Percentiles rank a stretch among this genome's conserved stretches.
Conservation (phyloP, 306 rosid genomes). For the Spatholobus suberectus region DNA sequence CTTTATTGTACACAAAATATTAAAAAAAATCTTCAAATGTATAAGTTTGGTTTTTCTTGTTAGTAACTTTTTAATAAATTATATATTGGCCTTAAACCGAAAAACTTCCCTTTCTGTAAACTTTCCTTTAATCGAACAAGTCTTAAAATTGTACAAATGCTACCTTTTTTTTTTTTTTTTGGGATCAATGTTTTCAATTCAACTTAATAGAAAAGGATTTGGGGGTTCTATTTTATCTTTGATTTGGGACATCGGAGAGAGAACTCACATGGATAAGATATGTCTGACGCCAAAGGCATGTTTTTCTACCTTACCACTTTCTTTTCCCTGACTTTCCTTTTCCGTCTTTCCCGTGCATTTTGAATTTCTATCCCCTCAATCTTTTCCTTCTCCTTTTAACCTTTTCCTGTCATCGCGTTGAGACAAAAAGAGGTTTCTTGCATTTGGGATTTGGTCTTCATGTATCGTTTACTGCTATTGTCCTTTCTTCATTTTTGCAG, state of each 20-base stretch:
- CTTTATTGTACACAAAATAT: not conserved
- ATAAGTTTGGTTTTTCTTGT: not conserved
- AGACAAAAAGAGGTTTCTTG: constrained; percentile 49
- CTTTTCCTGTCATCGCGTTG: constrained; percentile 31
- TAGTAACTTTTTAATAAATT: not conserved
- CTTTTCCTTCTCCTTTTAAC: constrained; percentile 22
- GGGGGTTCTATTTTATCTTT: not conserved
- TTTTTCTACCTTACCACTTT: constrained; percentile 39
- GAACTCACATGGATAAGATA: constrained; percentile 39
- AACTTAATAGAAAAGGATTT: too few relatives aligned
- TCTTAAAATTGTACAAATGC: not conserved
- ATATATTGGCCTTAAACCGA: not conserved
- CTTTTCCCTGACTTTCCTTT: constrained; percentile 33
- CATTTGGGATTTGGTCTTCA: constrained; percentile 44
- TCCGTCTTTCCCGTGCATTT: constrained; percentile 44
- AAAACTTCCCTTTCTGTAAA: not conserved
- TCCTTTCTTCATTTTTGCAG: not conserved
- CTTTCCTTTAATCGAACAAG: not conserved
- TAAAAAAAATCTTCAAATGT: not conserved
- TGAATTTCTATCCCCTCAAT: not conserved
- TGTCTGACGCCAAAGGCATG: constrained; percentile 44
- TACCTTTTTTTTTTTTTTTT: not conserved
- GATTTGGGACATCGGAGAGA: not conserved
- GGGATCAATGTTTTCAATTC: not conserved
- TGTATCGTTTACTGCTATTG: not conserved